phyloP scores from a whole-genome alignment of 2,329 filamentous ascomycete species.

The Mollisiaceae sp. region DNA sequence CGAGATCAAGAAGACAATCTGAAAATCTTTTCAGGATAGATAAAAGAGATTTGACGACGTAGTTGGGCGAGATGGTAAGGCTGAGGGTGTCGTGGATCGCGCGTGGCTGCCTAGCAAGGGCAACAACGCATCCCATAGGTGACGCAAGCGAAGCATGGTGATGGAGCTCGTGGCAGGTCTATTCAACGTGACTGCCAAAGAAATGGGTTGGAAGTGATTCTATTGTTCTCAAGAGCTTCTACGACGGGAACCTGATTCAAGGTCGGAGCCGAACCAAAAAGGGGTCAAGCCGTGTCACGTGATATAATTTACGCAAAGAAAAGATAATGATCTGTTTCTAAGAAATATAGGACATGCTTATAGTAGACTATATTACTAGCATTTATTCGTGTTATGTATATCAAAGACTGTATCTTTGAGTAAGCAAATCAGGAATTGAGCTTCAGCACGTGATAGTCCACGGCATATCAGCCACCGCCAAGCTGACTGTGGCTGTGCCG shows the following conservation, averaged over 20 bases:
- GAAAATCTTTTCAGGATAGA: neutral
- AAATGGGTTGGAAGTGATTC: neutral
- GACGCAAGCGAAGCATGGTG: neutral
- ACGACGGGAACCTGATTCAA: neutral
- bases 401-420: no score
- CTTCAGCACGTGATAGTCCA: no score
- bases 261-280: neutral
- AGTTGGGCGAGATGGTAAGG: neutral
- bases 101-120: constrained; percentile 6
- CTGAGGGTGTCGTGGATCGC: constrained; percentile 3
- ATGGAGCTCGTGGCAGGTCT: neutral
- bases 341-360: no score
- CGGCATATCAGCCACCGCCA: no score
- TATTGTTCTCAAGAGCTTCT: neutral
- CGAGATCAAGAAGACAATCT: neutral
- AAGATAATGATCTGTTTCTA: no score
- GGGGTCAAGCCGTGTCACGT: neutral
- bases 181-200: neutral
- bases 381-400: no score
- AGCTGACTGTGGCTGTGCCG: neutral
- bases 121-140: constrained; percentile 1
- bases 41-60: neutral
- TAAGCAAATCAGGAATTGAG: no score
- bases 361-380: no score
- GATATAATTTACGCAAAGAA: neutral